These are phyloP conservation scores for Polyporus tsugae DNA, from an alignment of 1,284 basidiomycete species.

Conservation along the genomic window DNA sequence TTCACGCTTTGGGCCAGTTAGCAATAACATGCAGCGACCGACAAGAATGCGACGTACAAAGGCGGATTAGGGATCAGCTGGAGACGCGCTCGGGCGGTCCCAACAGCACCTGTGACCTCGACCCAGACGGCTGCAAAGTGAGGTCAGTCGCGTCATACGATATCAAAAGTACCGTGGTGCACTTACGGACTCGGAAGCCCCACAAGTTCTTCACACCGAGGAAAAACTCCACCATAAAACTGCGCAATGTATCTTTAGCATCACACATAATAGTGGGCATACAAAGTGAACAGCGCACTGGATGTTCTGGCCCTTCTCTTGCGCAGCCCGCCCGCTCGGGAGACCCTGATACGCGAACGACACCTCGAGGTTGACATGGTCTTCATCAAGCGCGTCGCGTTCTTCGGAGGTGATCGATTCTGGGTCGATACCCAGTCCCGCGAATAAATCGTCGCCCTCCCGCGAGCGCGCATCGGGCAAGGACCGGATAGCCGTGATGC, in stretches of 20 bases:
- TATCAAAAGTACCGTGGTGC: conserved; percentile 39
- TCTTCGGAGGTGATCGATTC: conserved; percentile 35
- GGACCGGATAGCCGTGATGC: conserved; percentile 48
- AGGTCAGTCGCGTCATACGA: neutral
- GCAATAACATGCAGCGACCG: neutral
- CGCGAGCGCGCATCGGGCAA: conserved; percentile 39
- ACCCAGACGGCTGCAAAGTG: conserved; percentile 68
- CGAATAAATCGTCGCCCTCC: conserved; percentile 22
- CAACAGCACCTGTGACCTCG: conserved; percentile 79
- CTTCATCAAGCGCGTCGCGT: conserved; percentile 38
- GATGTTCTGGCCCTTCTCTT: conserved; percentile 63
- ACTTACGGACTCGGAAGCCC: conserved; percentile 51
- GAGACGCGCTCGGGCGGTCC: conserved; percentile 77
- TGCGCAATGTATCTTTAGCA: conserved; percentile 11
- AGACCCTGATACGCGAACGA: conserved; percentile 78
- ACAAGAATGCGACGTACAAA: conserved; percentile 53
- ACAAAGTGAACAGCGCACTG: conserved; percentile 46
- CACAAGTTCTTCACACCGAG: conserved; percentile 60
- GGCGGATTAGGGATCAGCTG: conserved; percentile 83
- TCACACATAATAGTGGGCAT: neutral
- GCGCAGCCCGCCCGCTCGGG: conserved; percentile 52
- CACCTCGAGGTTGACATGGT: conserved; percentile 73
- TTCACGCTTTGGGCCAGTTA: conserved; percentile 43
- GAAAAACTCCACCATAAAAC: conserved; percentile 78
- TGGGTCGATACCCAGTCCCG: conserved; percentile 32